Evolutionary conservation across 768 basidiomycete genomes (phyloP), one percentile per base, ranked within the genome.

Genomic region (Phylloporus sp.): DNA sequence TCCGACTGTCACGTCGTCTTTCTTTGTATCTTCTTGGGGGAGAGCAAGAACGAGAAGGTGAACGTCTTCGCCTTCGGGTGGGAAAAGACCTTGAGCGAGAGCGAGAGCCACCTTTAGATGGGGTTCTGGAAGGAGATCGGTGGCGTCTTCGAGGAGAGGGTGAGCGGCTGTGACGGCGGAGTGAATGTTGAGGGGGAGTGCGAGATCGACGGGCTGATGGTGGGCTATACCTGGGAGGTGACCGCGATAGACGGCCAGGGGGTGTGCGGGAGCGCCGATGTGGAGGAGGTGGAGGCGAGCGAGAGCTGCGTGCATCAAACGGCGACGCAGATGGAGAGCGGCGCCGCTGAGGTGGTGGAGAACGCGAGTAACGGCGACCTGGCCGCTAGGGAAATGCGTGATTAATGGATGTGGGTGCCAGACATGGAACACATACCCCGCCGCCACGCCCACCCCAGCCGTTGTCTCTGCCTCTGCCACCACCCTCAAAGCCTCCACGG

Each of bases 401-500:
- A 38, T 59, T 26, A 67, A 47, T 32, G 45, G 44, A 41, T 12
- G 43, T 38, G 45, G 16, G 1, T 8, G 35, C n/a, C 31, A 29
- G 50, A 31, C 16, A 23, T 42, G 10, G 42, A 52, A 46, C 35
- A 55, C 65, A 28, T 56, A 63, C 63, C 52, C 80, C 83, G 46
- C 85, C 80, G 22, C 85, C 84, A 59, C 87, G 73, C 10, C 66
- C 72, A 47, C 87, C 83, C 86, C 88, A 88, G 11, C 85, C 85
- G 35, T 74, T 71, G 54, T 84, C 86, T 46, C 77, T 68, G 18
- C 74, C 72, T 38, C 80, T 66, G 12, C 76, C 75, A 41, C 76
- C 73, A n/a, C 75, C 77, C 22, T 79, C 80, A n/a, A 72, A 74
- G 5, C 77, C 64, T 50, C 68, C 79, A 31, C 76, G 63, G 10